Evolutionary conservation across 306 rosid genomes (phyloP), one percentile per base, ranked within the genome.

Genomic region (Cucurbita ficifolia): DNA sequence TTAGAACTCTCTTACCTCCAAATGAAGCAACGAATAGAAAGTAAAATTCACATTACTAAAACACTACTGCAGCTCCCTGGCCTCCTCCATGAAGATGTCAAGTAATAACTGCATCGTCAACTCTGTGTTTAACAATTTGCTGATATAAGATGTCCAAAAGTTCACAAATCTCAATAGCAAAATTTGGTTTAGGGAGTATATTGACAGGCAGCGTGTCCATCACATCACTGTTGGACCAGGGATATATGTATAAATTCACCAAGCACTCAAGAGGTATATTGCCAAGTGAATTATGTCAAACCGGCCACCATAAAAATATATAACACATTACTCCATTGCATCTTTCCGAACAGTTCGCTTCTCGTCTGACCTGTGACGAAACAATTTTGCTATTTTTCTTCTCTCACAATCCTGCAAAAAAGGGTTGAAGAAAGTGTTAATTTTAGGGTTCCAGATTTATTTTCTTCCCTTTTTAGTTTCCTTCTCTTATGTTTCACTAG

Each of bases 381-480:
- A 94, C 79, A 94, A 83, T 83, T 94, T 94, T 13, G 98, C 95
- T 70, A 90, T 90, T 83, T 86, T 76, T 82, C 98, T 87, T 82
- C 98, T 87, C 80, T 94, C 98, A 21, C 97, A 94, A 58, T 94
- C 98, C 97, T 94, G 89, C 54, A 46, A 50, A 18, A 39, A 16
- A 58, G 50, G 24, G 74, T 54, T 56, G 60, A 53, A 72, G 38
- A 38, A 18, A 38, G 6, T 10, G 50, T 77, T 48, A 79, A 10
- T 72, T 51, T 57, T 1, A 73, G 10, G 17, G 76, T 67, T 63
- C 42, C 75, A 71, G n/a, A 18, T 46, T 71, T 29, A 29, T 29
- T 29, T 29, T 29, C 33, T 29, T 29, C 33, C 33, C 33, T 29
- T 2, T 24, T 10, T 21, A 11, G 29, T n/a, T 18, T 64, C 22